Base-by-base conservation (phyloP, 177 flowering plant genomes). In the Vitis hybrid region DNA sequence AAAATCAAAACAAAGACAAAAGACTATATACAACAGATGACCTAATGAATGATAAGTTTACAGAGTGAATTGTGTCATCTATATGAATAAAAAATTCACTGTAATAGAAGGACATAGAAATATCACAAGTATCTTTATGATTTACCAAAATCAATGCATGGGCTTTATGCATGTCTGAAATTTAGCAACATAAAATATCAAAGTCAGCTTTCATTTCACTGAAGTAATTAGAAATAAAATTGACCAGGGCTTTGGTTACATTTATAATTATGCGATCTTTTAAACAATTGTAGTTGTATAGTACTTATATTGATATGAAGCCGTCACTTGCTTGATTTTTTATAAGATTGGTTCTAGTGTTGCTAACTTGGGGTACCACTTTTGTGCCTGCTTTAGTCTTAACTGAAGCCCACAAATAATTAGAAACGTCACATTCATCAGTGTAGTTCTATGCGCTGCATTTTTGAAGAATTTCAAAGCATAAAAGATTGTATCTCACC, bases 271-370 rank as follows among this genome's bases (percentile, higher is more conserved):
- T 31, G 39, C 0, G 5, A 3, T 0, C 45, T 7, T 48, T 51
- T 16, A n/a, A 48, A 6, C 3, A 52, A 5, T 6, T 2, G 3
- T 51, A 53, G 60, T 55, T 29, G 45, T 26, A 45, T 55, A 33
- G 48, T 55, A 79, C 90, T 82, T 72, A 90, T 90, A 63, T 77
- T n/a, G 59, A 31, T 14, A 78, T 60, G 64, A 77, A 84, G 45
- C 81, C 87, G 74, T 86, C 83, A 76, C 89, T 88, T 31, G 70
- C 79, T 75, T 80, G 80, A 71, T 63, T 79, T 73, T 74, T 80
- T 76, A 55, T 51, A 20, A 75, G 68, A 64, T 77, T 60, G 70
- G 62, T 82, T 69, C 65, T 78, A 9, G 63, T 51, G 68, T 72
- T 77, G 74, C 76, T 83, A 67, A 75, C 65, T 49, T 50, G 72